phyloP scores from a whole-genome alignment of 2,329 filamentous ascomycete species.

The Ascomycota sp. region DNA sequence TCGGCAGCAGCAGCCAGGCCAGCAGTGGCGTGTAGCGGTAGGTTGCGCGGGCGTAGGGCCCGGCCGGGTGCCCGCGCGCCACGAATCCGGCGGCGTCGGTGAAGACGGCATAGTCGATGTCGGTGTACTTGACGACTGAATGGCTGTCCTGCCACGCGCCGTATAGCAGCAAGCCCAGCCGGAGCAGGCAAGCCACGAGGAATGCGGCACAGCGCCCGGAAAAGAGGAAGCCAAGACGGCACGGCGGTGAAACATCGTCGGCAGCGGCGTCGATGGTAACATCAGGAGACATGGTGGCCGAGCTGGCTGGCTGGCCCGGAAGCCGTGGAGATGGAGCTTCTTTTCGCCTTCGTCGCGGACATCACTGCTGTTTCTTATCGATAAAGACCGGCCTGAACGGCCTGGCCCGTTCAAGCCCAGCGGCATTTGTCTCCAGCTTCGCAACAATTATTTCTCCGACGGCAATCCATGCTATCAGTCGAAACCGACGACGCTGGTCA shows the following conservation, averaged over 20 bases:
- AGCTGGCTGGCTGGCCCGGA: too few species aligned
- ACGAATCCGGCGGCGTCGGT: slow-evolving; percentile 78
- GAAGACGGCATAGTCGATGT: slow-evolving; percentile 97
- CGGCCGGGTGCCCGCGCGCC: slow-evolving; percentile 28
- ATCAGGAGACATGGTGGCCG: too few species aligned
- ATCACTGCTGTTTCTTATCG: too few species aligned
- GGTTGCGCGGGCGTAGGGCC: slow-evolving; percentile 77
- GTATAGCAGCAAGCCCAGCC: slow-evolving; percentile 59
- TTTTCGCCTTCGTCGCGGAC: too few species aligned
- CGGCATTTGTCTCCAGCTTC: too few species aligned
- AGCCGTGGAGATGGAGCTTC: too few species aligned
- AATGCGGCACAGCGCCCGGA: slow-evolving; percentile 29
- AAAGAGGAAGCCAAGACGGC: slow-evolving; percentile 1
- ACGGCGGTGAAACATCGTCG: too few species aligned
- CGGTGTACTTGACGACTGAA: slow-evolving; percentile 89
- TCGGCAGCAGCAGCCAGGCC: slow-evolving; percentile 77
- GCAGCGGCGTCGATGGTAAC: too few species aligned
- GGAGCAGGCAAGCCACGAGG: slow-evolving; percentile 39
- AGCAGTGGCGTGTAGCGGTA: slow-evolving; percentile 93
- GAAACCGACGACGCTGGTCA: not conserved
- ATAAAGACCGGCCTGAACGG: too few species aligned
- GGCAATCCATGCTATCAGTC: slow-evolving; percentile 1
- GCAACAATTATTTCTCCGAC: too few species aligned
- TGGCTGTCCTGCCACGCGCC: slow-evolving; percentile 83
- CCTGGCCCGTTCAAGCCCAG: too few species aligned